Evolutionary conservation across 2,329 filamentous ascomycete species (phyloP).

Genomic region (Onygenales sp.): DNA sequence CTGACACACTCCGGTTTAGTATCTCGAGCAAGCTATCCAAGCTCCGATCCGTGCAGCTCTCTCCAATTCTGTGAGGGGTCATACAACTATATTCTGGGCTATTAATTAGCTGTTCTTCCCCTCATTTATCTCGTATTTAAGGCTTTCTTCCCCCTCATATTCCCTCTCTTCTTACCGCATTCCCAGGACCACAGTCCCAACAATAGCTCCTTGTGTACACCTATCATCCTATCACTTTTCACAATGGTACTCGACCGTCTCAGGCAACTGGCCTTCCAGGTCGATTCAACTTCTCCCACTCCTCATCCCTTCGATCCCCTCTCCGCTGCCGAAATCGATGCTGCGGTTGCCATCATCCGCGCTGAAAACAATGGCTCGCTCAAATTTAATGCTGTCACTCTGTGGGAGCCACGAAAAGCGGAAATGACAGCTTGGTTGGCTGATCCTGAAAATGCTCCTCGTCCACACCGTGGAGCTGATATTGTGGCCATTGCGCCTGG

Average conservation of each 20-base stretch:
- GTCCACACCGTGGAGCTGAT: constrained; percentile 66
- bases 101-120: background rate
- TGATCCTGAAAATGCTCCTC: constrained; percentile 49
- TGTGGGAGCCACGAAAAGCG: constrained; percentile 76
- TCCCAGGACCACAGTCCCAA: background rate
- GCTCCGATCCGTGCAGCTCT: background rate
- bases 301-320: constrained; percentile 74
- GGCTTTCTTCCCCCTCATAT: background rate
- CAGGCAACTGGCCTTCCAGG: constrained; percentile 53
- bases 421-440: constrained; percentile 74
- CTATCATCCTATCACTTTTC: background rate
- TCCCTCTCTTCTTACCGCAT: background rate
- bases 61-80: background rate
- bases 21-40: background rate
- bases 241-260: constrained; percentile 54
- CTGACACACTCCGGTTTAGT: background rate
- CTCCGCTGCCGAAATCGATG: constrained; percentile 60
- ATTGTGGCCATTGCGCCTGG: constrained; percentile 71
- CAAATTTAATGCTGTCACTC: constrained; percentile 76
- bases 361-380: constrained; percentile 58
- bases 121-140: constrained; percentile 6
- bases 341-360: constrained; percentile 58
- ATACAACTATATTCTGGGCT: background rate
- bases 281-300: constrained; percentile 45
- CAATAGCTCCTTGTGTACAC: background rate